These are phyloP conservation scores for Calcarisporium arbuscula DNA, from an alignment of 2,329 filamentous ascomycete species.

Conservation along the genomic window DNA sequence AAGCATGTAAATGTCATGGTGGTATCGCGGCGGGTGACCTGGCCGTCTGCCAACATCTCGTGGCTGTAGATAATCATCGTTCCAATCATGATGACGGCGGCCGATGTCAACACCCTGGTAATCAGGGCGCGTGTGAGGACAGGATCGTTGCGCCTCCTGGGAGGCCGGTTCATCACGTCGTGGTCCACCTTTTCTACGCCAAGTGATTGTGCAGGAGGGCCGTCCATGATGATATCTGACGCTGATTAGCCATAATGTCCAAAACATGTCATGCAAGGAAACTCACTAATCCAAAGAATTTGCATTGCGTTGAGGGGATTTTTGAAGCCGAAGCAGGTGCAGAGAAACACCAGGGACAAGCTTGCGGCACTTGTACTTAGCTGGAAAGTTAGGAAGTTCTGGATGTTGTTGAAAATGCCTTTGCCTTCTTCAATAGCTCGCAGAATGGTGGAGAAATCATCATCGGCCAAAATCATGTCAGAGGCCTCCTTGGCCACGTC, in stretches of 20 bases:
- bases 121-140: slow-evolving; percentile 84
- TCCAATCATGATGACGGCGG: slow-evolving; percentile 83
- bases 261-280: background rate
- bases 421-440: slow-evolving; percentile 98
- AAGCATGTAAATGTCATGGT: slow-evolving; percentile 99
- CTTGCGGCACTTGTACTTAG: slow-evolving; percentile 94
- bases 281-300: slow-evolving; percentile 98
- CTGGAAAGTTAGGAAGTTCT: slow-evolving; percentile 98
- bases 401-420: slow-evolving; percentile 98
- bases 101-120: slow-evolving; percentile 78
- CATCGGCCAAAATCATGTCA: slow-evolving; percentile 89
- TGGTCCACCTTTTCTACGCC: slow-evolving; percentile 94
- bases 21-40: slow-evolving; percentile 86
- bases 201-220: slow-evolving; percentile 91
- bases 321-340: slow-evolving; percentile 86
- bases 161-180: slow-evolving; percentile 86
- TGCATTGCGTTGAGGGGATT: slow-evolving; percentile 99
- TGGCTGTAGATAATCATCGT: slow-evolving; percentile 87
- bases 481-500: slow-evolving; percentile 95
- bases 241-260: slow-evolving; percentile 10
- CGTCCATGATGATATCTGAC: slow-evolving; percentile 98
- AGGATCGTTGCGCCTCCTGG: slow-evolving; percentile 74
- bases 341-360: slow-evolving; percentile 82
- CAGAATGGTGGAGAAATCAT: slow-evolving; percentile 87
- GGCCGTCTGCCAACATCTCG: slow-evolving; percentile 79